phyloP scores from a whole-genome alignment of 192 early-diverging fungal species.

The Backusella australiensis region DNA sequence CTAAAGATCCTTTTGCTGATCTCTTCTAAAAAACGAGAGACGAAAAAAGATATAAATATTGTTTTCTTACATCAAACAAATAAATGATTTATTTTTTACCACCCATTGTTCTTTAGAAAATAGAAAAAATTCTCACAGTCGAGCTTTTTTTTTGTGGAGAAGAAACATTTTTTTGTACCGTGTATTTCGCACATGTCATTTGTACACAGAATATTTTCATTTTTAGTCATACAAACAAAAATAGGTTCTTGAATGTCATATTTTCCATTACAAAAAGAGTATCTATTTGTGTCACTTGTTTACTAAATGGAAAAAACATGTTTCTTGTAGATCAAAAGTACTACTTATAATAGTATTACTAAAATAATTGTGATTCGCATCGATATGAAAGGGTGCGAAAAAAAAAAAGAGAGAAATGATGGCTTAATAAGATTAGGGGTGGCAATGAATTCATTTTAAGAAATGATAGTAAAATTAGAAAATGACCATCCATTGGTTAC shows the following conservation, averaged over 20 bases:
- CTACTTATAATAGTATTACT: background rate
- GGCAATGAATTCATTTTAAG: background rate
- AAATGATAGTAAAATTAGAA: background rate
- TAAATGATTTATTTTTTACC: background rate
- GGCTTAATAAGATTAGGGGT: background rate
- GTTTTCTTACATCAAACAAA: background rate
- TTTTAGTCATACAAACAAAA: background rate
- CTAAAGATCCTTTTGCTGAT: constrained; percentile 37
- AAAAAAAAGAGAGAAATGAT: background rate
- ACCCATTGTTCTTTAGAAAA: background rate
- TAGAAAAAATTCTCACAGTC: background rate
- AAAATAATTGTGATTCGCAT: background rate
- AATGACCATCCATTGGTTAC: background rate
- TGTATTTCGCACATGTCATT: background rate
- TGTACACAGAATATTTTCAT: background rate
- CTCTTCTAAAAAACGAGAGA: constrained; percentile 25
- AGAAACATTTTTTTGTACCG: background rate
- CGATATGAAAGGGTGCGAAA: background rate
- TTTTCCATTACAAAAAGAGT: background rate
- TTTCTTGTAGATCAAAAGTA: background rate
- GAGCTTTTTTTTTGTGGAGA: background rate
- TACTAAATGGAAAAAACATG: background rate
- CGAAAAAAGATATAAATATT: background rate
- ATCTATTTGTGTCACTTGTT: background rate
- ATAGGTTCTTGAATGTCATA: background rate